phyloP scores from a whole-genome alignment of 2,329 filamentous ascomycete species.

The Chrysosporium keratinophilum region DNA sequence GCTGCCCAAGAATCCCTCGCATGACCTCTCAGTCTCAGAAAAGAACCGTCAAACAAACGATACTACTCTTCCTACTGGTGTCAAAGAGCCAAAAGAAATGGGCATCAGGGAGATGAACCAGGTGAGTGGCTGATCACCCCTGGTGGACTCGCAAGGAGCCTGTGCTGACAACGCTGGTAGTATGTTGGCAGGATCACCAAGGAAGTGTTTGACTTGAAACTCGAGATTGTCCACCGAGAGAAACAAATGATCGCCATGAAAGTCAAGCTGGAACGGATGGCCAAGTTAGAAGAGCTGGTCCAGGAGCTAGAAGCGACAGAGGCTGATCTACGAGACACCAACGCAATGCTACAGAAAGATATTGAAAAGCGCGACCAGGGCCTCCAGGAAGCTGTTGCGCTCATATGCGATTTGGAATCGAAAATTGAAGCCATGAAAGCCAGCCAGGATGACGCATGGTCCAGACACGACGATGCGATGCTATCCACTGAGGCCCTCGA shows the following conservation, averaged over 20 bases:
- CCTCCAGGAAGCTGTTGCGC: constrained; percentile 34
- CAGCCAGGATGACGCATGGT: not conserved
- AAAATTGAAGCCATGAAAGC: constrained; percentile 28
- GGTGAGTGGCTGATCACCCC: constrained; percentile 19
- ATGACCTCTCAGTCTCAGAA: constrained; percentile 29
- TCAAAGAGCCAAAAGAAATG: constrained; percentile 32
- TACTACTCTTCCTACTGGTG: constrained; percentile 23
- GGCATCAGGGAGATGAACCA: constrained; percentile 36
- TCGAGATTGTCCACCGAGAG: constrained; percentile 33
- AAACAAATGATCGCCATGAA: constrained; percentile 30
- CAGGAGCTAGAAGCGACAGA: constrained; percentile 30
- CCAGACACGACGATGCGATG: not conserved
- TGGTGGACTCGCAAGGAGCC: not conserved
- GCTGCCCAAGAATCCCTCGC: constrained; percentile 18
- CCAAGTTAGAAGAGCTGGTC: constrained; percentile 30
- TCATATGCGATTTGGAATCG: constrained; percentile 36
- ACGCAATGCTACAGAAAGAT: constrained; percentile 30
- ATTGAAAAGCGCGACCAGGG: constrained; percentile 34
- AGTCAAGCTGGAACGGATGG: constrained; percentile 31
- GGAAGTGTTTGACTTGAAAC: constrained; percentile 36
- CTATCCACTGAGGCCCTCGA: not conserved
- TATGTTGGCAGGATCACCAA: constrained; percentile 38
- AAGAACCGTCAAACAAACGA: constrained; percentile 27
- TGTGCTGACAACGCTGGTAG: constrained; percentile 17
- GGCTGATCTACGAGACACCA: constrained; percentile 31